phyloP scores from a whole-genome alignment of 2,329 filamentous ascomycete genomes.

The Claviceps humidiphila region DNA sequence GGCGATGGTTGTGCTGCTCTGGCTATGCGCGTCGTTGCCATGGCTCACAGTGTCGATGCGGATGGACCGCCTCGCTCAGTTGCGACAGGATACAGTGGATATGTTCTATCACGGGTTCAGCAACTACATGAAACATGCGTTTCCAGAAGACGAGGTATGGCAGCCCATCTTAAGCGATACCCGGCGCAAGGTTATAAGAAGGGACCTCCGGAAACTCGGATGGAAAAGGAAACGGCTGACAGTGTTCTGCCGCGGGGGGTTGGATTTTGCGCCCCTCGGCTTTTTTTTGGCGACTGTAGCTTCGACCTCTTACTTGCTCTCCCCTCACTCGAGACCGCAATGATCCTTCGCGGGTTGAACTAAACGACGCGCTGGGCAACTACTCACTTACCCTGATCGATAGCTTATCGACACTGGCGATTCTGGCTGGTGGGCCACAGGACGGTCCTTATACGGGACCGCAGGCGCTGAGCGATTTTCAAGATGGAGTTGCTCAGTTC shows the following conservation, averaged over 20 bases:
- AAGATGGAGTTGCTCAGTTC: constrained; percentile 62
- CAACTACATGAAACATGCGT: constrained; percentile 88
- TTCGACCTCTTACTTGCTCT: constrained; percentile 73
- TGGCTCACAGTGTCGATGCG: constrained; percentile 39
- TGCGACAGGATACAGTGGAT: constrained; percentile 49
- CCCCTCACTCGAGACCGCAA: constrained; percentile 73
- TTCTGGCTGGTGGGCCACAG: constrained; percentile 63
- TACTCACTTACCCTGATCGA: constrained; percentile 94
- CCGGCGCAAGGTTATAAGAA: neutral
- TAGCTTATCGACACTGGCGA: constrained; percentile 84
- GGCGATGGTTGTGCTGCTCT: constrained; percentile 14
- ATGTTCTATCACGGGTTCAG: constrained; percentile 97
- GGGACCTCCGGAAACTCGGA: neutral
- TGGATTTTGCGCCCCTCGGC: neutral
- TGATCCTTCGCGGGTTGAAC: constrained; percentile 67
- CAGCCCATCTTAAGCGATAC: neutral
- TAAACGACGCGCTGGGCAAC: constrained; percentile 94
- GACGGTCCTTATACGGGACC: constrained; percentile 23
- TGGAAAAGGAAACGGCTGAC: neutral
- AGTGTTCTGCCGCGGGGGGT: neutral
- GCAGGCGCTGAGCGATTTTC: constrained; percentile 57
- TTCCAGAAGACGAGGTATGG: constrained; percentile 77
- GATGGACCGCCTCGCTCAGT: constrained; percentile 37
- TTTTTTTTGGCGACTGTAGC: constrained; percentile 25
- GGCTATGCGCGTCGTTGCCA: constrained; percentile 21